Evolutionary conservation across 1,139 yeast genomes (phyloP), one percentile per base, ranked within the genome.

Genomic region (Pichia cactophila): DNA sequence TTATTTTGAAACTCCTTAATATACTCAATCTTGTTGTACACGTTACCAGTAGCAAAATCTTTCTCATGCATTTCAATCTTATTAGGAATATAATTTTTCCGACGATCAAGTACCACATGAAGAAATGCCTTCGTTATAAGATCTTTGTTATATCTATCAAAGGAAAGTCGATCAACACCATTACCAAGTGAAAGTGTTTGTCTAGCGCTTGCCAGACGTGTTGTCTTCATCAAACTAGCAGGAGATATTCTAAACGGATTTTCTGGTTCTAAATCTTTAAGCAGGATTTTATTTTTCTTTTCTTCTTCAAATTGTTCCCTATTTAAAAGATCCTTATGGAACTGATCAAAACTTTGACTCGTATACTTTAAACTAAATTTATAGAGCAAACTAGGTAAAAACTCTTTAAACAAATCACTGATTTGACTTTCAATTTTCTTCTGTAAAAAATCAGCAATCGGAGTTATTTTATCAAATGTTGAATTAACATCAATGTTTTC

Each of bases 391-490:
- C 88, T 81, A 1, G 96, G 96, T 50, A 88, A 71, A 45, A 89
- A 86, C 63, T 88, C 96, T 53, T 94, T 73, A 67, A 88, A 87
- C 56, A 88, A 69, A 49, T 83, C 87, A 49, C 95, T 70, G 41
- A 88, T 83, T 64, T 86, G 94, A 50, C 74, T 77, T 63, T 88
- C 96, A 54, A 88, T 88, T 63, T 87, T 94, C 44, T 77, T 77
- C 61, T 88, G 96, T 50, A 88, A 68, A 57, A 86, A 86, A 53
- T 81, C 77, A 17, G 95, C 94, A 60, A 88, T 79, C 1, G 88
- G 90, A 50, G 86, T 87, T 41, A 88, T 85, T 41, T 84, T 80
- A 65, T 88, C 96, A 67, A 88, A 87, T 14, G 95, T 84, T 9
- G 95, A 85, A 51, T 83, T 80, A 10, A 88, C 95, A 56, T 81